These are phyloP conservation scores for Pseudomassariella vexata DNA, from an alignment of 2,329 filamentous ascomycete species.

Conservation along the genomic window DNA sequence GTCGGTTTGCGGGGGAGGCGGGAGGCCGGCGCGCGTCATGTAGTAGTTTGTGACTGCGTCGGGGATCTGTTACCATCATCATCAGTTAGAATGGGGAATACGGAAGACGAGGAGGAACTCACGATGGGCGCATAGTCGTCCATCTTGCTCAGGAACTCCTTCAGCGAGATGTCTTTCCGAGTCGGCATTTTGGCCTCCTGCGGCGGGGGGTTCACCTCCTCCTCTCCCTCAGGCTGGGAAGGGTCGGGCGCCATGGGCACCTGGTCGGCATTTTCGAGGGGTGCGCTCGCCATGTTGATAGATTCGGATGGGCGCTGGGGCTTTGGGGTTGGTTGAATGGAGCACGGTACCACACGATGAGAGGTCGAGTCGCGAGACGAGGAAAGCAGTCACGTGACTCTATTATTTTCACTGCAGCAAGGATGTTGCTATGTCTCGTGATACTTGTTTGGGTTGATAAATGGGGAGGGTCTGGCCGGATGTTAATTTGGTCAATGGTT, in stretches of 20 bases:
- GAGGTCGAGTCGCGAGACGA: too few species aligned
- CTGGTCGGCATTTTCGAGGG: slow-evolving; percentile 22
- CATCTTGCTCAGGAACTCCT: slow-evolving; percentile 93
- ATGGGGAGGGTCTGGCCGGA: too few species aligned
- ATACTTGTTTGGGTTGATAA: too few species aligned
- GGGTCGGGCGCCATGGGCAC: slow-evolving; percentile 12
- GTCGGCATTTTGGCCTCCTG: slow-evolving; percentile 61
- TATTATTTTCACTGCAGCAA: too few species aligned
- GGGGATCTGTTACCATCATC: slow-evolving; percentile 61
- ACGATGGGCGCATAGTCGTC: slow-evolving; percentile 98
- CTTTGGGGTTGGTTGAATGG: too few species aligned
- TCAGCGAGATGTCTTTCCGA: slow-evolving; percentile 86
- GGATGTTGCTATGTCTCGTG: too few species aligned
- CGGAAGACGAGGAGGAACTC: slow-evolving; percentile 30
- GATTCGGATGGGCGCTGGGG: not conserved
- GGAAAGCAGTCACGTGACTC: slow-evolving; percentile 3
- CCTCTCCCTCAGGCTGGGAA: slow-evolving; percentile 17
- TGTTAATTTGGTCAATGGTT: too few species aligned
- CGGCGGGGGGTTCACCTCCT: slow-evolving; percentile 9
- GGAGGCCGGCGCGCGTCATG: slow-evolving; percentile 89
- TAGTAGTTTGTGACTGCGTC: slow-evolving; percentile 98
- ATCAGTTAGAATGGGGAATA: not conserved
- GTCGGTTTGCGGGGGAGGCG: slow-evolving; percentile 85
- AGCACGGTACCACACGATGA: too few species aligned
- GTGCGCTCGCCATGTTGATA: slow-evolving; percentile 19